Percentiles rank a stretch among this genome's conserved stretches.
phyloP scores from a whole-genome alignment of 768 basidiomycete species.

The Royoungia palumana region DNA sequence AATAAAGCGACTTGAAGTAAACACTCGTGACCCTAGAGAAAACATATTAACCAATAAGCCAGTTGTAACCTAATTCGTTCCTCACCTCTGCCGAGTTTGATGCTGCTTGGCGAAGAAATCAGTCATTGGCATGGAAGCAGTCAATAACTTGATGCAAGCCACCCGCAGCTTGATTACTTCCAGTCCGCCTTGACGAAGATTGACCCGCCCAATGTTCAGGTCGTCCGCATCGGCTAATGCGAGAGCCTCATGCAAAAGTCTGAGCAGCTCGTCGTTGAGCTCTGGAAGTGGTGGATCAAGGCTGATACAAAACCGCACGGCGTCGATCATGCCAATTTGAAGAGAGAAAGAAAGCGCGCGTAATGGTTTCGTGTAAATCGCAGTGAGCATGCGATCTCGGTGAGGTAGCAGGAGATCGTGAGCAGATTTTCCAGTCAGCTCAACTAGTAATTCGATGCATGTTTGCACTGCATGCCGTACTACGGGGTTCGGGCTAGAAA shows the following conservation, averaged over 20 bases:
- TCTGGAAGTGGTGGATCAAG: constrained; percentile 88
- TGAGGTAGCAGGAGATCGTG: constrained; percentile 80
- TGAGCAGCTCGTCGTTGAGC: constrained; percentile 86
- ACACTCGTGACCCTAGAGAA: constrained; percentile 78
- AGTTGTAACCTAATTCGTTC: not conserved
- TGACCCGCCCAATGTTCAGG: constrained; percentile 69
- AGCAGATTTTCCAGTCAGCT: constrained; percentile 65
- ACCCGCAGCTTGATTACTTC: constrained; percentile 90
- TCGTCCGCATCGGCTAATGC: constrained; percentile 97
- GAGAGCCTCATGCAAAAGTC: constrained; percentile 88
- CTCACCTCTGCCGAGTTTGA: constrained; percentile 80
- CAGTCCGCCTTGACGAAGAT: constrained; percentile 69
- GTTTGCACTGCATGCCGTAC: constrained; percentile 83
- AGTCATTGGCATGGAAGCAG: constrained; percentile 91
- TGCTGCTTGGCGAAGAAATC: constrained; percentile 88
- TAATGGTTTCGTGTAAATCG: constrained; percentile 95
- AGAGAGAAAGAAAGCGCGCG: constrained; percentile 91
- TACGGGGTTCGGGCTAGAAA: constrained; percentile 80
- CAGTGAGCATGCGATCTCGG: constrained; percentile 81
- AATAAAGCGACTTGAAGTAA: constrained; percentile 98
- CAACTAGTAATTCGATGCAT: constrained; percentile 74
- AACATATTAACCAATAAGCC: constrained; percentile 4
- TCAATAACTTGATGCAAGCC: constrained; percentile 88
- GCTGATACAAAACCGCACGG: constrained; percentile 89
- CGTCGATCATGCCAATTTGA: constrained; percentile 98